Conservation (phyloP, 768 basidiomycete genomes). For the Hydnomerulius pinastri region DNA sequence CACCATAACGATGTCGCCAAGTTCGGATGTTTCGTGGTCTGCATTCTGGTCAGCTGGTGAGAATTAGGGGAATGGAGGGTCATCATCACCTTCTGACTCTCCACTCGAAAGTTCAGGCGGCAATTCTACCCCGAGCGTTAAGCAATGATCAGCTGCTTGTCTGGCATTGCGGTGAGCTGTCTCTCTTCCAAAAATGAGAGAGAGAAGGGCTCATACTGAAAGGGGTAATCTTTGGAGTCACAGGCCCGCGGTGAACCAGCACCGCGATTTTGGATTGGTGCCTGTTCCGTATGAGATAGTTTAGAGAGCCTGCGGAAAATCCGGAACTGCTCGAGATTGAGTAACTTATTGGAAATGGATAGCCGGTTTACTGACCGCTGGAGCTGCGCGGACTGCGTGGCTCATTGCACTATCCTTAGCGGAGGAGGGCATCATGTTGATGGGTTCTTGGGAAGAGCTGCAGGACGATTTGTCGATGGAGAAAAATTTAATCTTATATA, state of each 20-base stretch:
- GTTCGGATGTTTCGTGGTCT: neutral
- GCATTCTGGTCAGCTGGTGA: neutral
- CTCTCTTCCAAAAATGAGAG: neutral
- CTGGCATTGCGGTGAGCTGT: neutral
- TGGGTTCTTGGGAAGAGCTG: no score
- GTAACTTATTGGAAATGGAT: neutral
- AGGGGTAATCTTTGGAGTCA: neutral
- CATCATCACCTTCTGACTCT: neutral
- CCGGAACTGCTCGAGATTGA: neutral
- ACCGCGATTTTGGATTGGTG: neutral
- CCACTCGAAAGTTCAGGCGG: neutral
- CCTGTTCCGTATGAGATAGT: neutral
- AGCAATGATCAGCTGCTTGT: neutral
- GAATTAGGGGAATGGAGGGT: no score
- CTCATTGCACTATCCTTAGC: neutral
- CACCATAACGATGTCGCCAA: neutral
- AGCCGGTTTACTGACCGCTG: neutral
- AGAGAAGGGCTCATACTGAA: neutral
- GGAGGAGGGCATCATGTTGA: neutral
- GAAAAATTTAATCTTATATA: no score
- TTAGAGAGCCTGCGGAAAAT: neutral
- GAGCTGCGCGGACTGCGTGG: neutral
- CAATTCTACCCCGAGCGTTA: neutral
- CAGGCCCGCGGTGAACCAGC: neutral
- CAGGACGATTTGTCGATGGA: no score